These are phyloP conservation scores for Osmanthus fragrans DNA, from an alignment of 257 asterid genomes.

Conservation along the genomic window DNA sequence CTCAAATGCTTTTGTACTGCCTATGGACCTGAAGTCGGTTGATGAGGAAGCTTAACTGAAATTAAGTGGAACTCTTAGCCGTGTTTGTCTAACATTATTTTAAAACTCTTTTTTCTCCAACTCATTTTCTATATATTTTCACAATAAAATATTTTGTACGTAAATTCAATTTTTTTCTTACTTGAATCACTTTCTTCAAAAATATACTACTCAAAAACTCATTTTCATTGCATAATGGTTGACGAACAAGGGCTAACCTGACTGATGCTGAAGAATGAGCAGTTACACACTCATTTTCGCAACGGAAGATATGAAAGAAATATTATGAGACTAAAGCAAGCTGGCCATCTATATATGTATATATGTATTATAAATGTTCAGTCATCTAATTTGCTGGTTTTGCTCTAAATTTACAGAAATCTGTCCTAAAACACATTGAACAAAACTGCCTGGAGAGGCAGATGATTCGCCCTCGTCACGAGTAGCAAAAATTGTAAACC, in stretches of 20 bases:
- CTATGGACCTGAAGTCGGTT: not conserved
- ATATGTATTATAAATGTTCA: not conserved
- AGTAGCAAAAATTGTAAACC: constrained; percentile 38
- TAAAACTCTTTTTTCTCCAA: too few relatives aligned
- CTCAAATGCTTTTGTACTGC: not conserved
- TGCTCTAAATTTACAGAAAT: not conserved
- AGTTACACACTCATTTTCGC: not conserved
- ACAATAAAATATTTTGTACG: too few relatives aligned
- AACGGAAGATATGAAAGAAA: not conserved
- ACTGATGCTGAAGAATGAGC: not conserved
- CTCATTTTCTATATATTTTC: too few relatives aligned
- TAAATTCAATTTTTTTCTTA: too few relatives aligned
- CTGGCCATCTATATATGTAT: not conserved
- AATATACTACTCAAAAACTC: too few relatives aligned
- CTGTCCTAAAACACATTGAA: not conserved
- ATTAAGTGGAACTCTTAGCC: not conserved
- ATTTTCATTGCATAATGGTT: too few relatives aligned
- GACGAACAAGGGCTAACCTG: not conserved
- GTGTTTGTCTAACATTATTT: too few relatives aligned
- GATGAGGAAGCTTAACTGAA: not conserved
- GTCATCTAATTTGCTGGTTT: not conserved
- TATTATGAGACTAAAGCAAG: not conserved
- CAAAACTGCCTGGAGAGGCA: constrained; percentile 72
- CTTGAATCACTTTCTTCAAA: too few relatives aligned
- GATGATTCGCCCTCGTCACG: constrained; percentile 59